phyloP scores from a whole-genome alignment of 148 eudicot genomes.

The Gaultheria prostrata region DNA sequence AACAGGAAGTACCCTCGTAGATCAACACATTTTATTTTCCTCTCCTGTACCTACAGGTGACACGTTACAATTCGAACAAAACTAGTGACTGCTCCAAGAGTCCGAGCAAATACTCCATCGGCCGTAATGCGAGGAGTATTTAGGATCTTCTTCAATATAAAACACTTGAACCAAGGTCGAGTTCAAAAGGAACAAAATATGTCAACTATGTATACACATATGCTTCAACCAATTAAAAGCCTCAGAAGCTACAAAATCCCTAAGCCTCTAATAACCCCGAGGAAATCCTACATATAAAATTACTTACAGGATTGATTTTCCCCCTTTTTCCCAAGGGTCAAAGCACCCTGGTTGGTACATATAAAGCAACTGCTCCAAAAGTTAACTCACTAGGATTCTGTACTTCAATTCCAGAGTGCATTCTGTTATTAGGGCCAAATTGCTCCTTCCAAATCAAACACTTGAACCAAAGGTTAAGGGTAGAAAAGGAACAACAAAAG shows the following conservation, averaged over 20 bases:
- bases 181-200: too few relatives aligned
- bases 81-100: not conserved
- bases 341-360: not conserved
- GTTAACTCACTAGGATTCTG: constrained; percentile 4
- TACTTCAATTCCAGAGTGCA: constrained; percentile 27
- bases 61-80: too few relatives aligned
- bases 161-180: too few relatives aligned
- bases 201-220: not conserved
- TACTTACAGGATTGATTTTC: constrained; percentile 13
- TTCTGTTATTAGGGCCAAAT: constrained; percentile 36
- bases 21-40: too few relatives aligned
- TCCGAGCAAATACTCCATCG: not conserved
- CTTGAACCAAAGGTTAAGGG: constrained; percentile 25
- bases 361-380: constrained; percentile 4
- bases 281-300: not conserved
- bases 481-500: constrained; percentile 9
- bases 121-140: not conserved
- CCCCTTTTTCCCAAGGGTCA: not conserved
- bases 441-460: constrained; percentile 41
- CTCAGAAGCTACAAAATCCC: not conserved
- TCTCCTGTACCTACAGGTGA: too few relatives aligned
- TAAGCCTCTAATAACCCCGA: not conserved
- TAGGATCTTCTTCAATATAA: too few relatives aligned
- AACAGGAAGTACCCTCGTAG: too few relatives aligned
- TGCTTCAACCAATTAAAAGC: constrained; percentile 5